Percentiles rank a stretch among this genome's conserved stretches.
phyloP scores from a whole-genome alignment of 2,329 filamentous ascomycete genomes.

The Botrytis tulipae region DNA sequence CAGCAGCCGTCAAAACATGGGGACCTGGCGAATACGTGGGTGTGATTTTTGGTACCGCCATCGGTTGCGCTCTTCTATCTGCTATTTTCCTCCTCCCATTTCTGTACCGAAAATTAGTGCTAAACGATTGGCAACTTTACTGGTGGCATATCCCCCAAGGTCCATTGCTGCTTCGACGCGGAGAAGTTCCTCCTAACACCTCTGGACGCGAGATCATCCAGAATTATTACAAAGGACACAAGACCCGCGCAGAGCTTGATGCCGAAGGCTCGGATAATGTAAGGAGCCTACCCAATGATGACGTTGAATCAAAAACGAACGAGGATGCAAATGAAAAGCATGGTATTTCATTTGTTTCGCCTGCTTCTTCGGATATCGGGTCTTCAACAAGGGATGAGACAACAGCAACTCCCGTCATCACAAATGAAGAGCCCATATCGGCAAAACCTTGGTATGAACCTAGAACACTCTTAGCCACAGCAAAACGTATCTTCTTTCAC shows the following conservation, averaged over 20 bases:
- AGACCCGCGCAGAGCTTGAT: slow-evolving; percentile 24
- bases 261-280: slow-evolving; percentile 49
- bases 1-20: slow-evolving; percentile 34
- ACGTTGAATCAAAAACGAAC: not conserved
- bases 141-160: slow-evolving; percentile 39
- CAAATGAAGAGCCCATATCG: not conserved
- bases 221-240: slow-evolving; percentile 9
- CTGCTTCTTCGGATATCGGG: not conserved
- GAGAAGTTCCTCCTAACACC: not conserved
- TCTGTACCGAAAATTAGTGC: slow-evolving; percentile 36
- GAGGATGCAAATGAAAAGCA: slow-evolving; percentile 1
- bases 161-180: slow-evolving; percentile 35
- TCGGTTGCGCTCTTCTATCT: slow-evolving; percentile 26
- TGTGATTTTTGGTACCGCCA: slow-evolving; percentile 34
- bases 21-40: slow-evolving; percentile 38
- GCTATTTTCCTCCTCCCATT: slow-evolving; percentile 42
- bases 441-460: not conserved
- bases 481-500: not conserved
- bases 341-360: not conserved
- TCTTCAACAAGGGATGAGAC: not conserved
- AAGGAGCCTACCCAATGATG: not conserved
- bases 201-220: not conserved
- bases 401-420: not conserved
- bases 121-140: slow-evolving; percentile 37
- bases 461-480: not conserved